Evolutionary conservation across 805 yeast genomes (phyloP), one percentile per base, ranked within the genome.

Genomic region (Phaffomyces opuntiae): DNA sequence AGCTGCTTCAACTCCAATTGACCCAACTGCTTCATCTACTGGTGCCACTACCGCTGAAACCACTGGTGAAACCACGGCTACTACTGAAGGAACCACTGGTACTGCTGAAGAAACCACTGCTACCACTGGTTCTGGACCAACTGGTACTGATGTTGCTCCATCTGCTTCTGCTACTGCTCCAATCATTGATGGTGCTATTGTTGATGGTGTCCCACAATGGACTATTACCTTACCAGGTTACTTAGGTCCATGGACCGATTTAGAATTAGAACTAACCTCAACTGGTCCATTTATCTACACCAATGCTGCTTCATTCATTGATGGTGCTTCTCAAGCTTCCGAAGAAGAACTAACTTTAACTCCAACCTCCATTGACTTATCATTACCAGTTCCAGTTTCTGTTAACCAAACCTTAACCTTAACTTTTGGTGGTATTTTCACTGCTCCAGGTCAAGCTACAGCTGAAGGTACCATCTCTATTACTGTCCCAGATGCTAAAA

Each of bases 391-490:
- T 13, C 16, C 34, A 14, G n/a, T 31, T 31, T 14, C 34, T 31
- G n/a, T n/a, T 33, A n/a, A 14, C 17, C 17, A n/a, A n/a, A 33
- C 17, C n/a, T 16, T 36, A 19, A 12, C 32, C 14, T 17, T 42
- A 5, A 2, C 7, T 7, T 42, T 25, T 17, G 44, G 40, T 29
- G 44, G 44, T 42, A 39, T 27, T n/a, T 42, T 42, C 44, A 42
- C 40, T 42, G 38, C 35, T 26, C 44, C 35, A 31, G 44, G 44
- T 42, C 36, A 36, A 11, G 44, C 44, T 17, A 40, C 36, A 7
- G 38, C 48, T 19, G 32, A 14, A 13, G 48, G 40, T 37, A 13
- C 13, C 19, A 38, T 53, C 17, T 33, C 51, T 17, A 39, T 50
- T 39, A 35, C 36, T 21, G 41, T 39, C n/a, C 46, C 45, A 40